phyloP scores from a whole-genome alignment of 352 stramenopile species.

The Phytophthora pistaciae region DNA sequence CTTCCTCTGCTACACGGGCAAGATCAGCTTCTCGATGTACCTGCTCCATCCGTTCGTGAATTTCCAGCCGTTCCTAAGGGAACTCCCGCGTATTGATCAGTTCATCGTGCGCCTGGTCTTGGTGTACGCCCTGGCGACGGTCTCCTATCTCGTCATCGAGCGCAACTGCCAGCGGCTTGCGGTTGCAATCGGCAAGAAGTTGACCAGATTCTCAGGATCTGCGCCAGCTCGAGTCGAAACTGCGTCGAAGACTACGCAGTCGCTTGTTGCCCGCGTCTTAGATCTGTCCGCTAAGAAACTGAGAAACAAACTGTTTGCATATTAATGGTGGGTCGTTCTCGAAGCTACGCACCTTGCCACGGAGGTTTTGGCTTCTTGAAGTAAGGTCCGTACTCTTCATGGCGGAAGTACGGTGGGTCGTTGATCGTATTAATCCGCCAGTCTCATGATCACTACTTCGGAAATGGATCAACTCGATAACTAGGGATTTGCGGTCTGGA shows the following conservation, averaged over 20 bases:
- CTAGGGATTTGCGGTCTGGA: too few relatives aligned
- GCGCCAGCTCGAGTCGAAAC: not conserved
- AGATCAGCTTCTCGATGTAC: constrained; percentile 55
- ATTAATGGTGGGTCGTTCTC: too few relatives aligned
- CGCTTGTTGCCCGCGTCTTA: not conserved
- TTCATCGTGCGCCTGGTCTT: constrained; percentile 12
- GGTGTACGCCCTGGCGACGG: constrained; percentile 8
- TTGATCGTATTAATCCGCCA: too few relatives aligned
- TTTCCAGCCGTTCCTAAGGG: not conserved
- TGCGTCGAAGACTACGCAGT: not conserved
- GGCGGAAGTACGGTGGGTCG: too few relatives aligned
- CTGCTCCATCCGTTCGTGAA: constrained; percentile 44
- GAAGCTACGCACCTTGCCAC: too few relatives aligned
- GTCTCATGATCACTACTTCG: too few relatives aligned
- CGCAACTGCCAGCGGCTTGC: not conserved
- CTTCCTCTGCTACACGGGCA: constrained; percentile 40
- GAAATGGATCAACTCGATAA: too few relatives aligned
- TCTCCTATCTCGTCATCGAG: constrained; percentile 8
- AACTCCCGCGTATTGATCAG: constrained; percentile 12
- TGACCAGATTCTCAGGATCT: not conserved
- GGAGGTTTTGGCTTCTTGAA: too few relatives aligned
- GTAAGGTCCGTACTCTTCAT: too few relatives aligned
- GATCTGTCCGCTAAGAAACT: not conserved
- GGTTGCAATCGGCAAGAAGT: not conserved
- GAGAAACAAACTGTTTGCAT: too few relatives aligned